Evolutionary conservation across 306 rosid species (phyloP).

Genomic region (Hylodesmum podocarpum): DNA sequence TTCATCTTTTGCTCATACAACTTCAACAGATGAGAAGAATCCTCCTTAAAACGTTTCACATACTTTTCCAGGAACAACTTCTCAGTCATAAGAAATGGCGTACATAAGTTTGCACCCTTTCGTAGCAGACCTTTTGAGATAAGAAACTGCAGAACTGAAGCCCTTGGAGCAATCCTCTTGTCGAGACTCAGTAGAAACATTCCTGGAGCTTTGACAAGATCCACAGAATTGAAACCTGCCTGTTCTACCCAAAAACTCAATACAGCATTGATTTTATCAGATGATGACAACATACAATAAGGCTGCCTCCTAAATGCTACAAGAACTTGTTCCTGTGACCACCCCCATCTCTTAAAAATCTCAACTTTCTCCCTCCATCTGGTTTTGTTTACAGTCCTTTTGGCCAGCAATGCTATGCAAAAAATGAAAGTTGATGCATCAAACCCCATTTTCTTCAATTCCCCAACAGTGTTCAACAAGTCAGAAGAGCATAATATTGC

Average conservation of each 20-base stretch:
- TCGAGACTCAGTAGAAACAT: slow-evolving; percentile 38
- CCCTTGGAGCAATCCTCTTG: slow-evolving; percentile 52
- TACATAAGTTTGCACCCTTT: slow-evolving; percentile 10
- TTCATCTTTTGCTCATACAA: background rate
- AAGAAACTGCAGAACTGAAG: slow-evolving; percentile 36
- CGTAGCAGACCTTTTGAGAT: slow-evolving; percentile 37
- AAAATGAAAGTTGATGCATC: background rate
- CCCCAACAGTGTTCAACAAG: background rate
- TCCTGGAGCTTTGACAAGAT: background rate
- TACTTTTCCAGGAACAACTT: slow-evolving; percentile 32
- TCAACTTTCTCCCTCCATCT: background rate
- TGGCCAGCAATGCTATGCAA: background rate
- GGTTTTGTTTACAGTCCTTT: background rate
- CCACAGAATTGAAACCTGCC: slow-evolving; percentile 28
- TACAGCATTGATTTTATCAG: slow-evolving; percentile 35
- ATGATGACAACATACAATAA: slow-evolving; percentile 28
- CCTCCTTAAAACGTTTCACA: slow-evolving; percentile 12
- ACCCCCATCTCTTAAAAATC: background rate
- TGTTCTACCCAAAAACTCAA: slow-evolving; percentile 43
- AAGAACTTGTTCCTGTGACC: background rate
- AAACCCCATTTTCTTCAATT: background rate
- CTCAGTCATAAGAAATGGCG: background rate
- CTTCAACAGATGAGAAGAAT: slow-evolving; percentile 1
- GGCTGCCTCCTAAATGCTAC: slow-evolving; percentile 38
- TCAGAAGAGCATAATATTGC: background rate